phyloP scores from a whole-genome alignment of 2,329 filamentous ascomycete genomes.

The Verticillium nubilum region DNA sequence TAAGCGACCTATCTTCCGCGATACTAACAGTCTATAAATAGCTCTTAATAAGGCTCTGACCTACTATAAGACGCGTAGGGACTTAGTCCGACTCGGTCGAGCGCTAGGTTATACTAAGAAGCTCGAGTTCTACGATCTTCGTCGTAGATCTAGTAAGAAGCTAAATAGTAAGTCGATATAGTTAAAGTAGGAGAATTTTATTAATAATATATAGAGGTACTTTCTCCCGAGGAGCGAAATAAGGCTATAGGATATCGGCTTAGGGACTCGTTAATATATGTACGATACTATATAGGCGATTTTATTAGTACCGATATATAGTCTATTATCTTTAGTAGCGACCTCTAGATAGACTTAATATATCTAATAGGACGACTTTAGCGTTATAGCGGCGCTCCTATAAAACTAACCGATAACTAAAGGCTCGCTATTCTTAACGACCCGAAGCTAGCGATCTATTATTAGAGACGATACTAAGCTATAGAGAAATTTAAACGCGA shows the following conservation, averaged over 20 bases:
- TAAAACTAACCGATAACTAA: slow-evolving; percentile 10
- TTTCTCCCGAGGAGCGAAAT: too few relatives aligned
- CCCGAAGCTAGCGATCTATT: too few relatives aligned
- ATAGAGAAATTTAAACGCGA: slow-evolving; percentile 7
- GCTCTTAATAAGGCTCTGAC: slow-evolving; percentile 20
- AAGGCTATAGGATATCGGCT: too few relatives aligned
- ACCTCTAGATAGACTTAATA: slow-evolving; percentile 2
- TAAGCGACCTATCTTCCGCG: slow-evolving; percentile 14
- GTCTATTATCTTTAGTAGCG: slow-evolving; percentile 7
- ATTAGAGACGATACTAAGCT: slow-evolving; percentile 3
- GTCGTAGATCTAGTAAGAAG: slow-evolving; percentile 16
- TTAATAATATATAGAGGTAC: slow-evolving; percentile 6
- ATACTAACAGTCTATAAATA: slow-evolving; percentile 14
- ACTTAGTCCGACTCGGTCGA: slow-evolving; percentile 26
- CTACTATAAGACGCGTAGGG: slow-evolving; percentile 29
- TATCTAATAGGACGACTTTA: too few relatives aligned
- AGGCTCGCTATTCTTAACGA: slow-evolving; percentile 9
- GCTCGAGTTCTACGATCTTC: slow-evolving; percentile 17
- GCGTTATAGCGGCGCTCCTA: slow-evolving; percentile 4
- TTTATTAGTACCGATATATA: slow-evolving; percentile 5
- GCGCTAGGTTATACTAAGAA: slow-evolving; percentile 13
- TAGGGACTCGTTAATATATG: too few relatives aligned
- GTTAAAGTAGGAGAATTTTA: not conserved
- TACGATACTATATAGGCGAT: slow-evolving; percentile 7
- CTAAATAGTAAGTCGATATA: slow-evolving; percentile 15